Base-by-base conservation (phyloP, 129 eudicot genomes). In the Arctium minus region DNA sequence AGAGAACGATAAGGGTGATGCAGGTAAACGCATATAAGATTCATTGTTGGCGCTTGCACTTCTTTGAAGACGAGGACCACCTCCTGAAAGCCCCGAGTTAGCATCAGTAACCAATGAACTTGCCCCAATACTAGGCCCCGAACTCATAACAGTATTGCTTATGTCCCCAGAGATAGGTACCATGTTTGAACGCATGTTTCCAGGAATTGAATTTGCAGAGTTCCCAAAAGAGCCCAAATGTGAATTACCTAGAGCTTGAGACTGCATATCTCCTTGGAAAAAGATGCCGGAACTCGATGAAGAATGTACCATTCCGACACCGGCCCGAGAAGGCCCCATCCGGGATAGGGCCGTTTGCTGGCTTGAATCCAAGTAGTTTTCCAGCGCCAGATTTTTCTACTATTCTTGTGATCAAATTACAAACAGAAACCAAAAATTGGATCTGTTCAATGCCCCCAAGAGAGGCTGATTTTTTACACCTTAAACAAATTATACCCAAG, bases 91-190 rank as follows among this genome's bases (percentile, higher is more conserved):
- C 30, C 88, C 97, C 2, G 99, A 95, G 82, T 93, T 96, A 79
- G 99, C 97, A 92, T 93, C 98, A 76, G 99, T 92, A 8, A 93
- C 97, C 82, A 93, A 86, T 56, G 98, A 96, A 85, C 98, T 93
- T 37, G 94, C 99, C 56, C 97, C 94, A 75, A 91, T 86, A 88
- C 94, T 93, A n/a, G 92, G 93, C 65, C 88, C 95, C 1, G 97
- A 93, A 82, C 78, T 90, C 82, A 92, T 71, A 46, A 90, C 76
- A 29, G 89, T 81, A 73, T 92, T 90, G 50, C 85, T 91, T 32
- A 85, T 85, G 79, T 93, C 99, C 68, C 94, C 97, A 53, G 94
- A 91, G 73, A 86, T 79, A 0, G 94, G 93, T 44, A 86, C 92
- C 76, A 88, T 37, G 86, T 87, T 90, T 3, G 90, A 83, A 29